Percentiles rank a stretch among this genome's conserved stretches.
Conservation (phyloP, 345 rosid genomes). For the Boechera divaricarpa region DNA sequence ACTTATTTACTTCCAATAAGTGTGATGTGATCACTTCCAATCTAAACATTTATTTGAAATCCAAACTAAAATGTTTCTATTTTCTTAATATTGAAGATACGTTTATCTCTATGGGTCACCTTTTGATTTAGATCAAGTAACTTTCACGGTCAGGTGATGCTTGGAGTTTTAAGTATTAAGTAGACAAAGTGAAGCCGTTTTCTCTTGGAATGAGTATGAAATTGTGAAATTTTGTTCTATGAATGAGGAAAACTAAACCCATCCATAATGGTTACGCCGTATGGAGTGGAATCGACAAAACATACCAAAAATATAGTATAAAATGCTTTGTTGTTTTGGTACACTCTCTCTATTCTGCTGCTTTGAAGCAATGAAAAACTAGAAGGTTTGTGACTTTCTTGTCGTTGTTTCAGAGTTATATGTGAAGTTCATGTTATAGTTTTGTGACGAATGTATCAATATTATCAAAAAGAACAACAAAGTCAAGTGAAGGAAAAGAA, state of each 20-base stretch:
- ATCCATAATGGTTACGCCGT: no score
- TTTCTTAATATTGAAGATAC: neutral
- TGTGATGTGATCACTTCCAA: neutral
- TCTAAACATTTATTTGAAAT: neutral
- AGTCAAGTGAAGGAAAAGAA: no score
- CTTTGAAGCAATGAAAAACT: neutral
- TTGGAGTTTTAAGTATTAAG: no score
- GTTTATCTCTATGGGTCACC: neutral
- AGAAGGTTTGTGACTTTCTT: neutral
- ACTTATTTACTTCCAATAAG: slow-evolving; percentile 10
- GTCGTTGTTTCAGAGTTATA: neutral
- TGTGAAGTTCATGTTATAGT: neutral
- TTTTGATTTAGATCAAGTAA: neutral
- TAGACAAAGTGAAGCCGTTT: no score
- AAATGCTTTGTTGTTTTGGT: no score
- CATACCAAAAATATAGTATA: no score
- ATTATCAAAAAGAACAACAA: no score
- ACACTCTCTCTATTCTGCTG: no score
- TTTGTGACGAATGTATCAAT: neutral
- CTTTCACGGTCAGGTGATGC: neutral
- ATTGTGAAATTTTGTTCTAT: no score
- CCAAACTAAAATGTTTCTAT: neutral
- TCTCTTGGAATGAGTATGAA: no score
- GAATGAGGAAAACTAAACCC: no score
- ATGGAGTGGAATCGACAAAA: no score